Base-by-base conservation (phyloP, 225 moss, liverwort and hornwort species). In the Neckera pumila region DNA sequence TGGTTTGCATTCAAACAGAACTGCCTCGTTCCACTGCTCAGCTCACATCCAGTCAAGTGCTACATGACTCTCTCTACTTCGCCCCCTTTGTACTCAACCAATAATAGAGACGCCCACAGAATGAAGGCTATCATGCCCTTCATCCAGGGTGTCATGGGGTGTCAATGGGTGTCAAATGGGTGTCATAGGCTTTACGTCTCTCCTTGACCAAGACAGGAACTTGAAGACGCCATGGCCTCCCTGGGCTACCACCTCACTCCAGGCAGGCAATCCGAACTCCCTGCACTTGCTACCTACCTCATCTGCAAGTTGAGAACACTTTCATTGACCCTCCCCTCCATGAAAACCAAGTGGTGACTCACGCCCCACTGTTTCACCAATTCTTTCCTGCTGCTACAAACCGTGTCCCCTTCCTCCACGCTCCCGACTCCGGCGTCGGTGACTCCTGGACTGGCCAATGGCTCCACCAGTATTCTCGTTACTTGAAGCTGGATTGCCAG, bases 371-470 rank as follows among this genome's bases (percentile, higher is more conserved):
- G 56, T 54, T 53, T 53, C 73, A 82, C 51, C 75, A 83, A 81
- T 54, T 70, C 28, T 58, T 86, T 43, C 67, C 59, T 62, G 73
- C 67, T 66, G 84, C 88, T 94, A 98, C 88, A 95, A 90, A 42
- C 93, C 93, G 86, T 98, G 97, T 34, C 97, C 95, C 76, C 97
- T 93, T 7, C 96, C 95, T 83, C 96, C 95, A 82, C 98, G 95
- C 72, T 96, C 95, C 87, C 98, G 94, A 77, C 93, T 97, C 75
- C 98, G 92, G 81, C 98, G 97, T 67, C 98, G 93, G 74, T 97
- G 97, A 84, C 97, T 98, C 71, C 97, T 95, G 49, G 98, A 97
- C 45, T n/a, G n/a, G n/a, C 97, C 94, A 87, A 95, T 82, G 64
- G 91, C 88, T 42, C 95, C 96, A 76, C 95, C 96, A 51, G 92